phyloP scores from a whole-genome alignment of 2,329 filamentous ascomycete genomes.

The Mycogone perniciosa region DNA sequence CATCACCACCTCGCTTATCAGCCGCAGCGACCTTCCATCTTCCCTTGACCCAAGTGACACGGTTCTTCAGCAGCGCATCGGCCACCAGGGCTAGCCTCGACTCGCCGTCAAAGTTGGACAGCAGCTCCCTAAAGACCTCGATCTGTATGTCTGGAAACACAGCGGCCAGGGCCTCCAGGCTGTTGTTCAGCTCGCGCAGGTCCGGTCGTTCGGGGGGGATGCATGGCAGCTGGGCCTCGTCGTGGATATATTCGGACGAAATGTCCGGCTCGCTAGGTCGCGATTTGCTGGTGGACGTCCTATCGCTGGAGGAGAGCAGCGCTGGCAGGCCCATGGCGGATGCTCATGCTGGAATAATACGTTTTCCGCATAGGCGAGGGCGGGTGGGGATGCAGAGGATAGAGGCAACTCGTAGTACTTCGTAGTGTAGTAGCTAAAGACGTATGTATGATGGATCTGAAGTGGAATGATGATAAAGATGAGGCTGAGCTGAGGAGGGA shows the following conservation, averaged over 20 bases:
- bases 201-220: conserved; percentile 50
- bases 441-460: too few species aligned
- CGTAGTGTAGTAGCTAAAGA: background rate
- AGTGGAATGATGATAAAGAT: too few species aligned
- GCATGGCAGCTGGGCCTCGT: conserved; percentile 47
- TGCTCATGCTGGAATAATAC: conserved; percentile 28
- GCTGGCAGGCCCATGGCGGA: conserved; percentile 44
- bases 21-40: conserved; percentile 45
- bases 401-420: background rate
- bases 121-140: conserved; percentile 78
- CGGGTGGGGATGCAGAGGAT: background rate
- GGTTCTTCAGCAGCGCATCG: conserved; percentile 68
- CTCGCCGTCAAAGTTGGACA: conserved; percentile 66
- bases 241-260: conserved; percentile 44
- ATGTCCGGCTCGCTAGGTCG: conserved; percentile 16
- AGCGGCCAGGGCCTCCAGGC: conserved; percentile 60
- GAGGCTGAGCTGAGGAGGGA: too few species aligned
- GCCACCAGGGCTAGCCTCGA: conserved; percentile 72
- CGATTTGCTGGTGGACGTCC: conserved; percentile 22
- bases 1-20: background rate
- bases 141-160: conserved; percentile 77
- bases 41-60: conserved; percentile 63
- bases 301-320: conserved; percentile 40
- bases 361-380: background rate
- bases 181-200: conserved; percentile 62